Percentiles rank a stretch among this genome's conserved stretches.
Evolutionary conservation across 305 asterid genomes (phyloP).

Genomic region (Solanum hybrid): DNA sequence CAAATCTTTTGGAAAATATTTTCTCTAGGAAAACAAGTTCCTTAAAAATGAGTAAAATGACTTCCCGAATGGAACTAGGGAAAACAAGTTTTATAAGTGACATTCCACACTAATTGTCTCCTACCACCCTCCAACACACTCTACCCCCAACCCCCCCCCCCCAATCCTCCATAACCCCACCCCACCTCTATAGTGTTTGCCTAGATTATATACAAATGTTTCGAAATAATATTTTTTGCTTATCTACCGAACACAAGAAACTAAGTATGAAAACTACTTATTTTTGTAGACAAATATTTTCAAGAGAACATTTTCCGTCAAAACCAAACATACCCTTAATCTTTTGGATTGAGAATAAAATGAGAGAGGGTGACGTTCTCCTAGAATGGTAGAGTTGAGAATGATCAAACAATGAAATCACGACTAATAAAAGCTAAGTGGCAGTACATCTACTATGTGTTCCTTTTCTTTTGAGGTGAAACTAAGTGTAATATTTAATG

Average conservation of each 20-base stretch:
- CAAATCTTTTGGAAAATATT: background rate
- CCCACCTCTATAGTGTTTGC: background rate
- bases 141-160: background rate
- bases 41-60: background rate
- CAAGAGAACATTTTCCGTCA: background rate
- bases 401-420: background rate
- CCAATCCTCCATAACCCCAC: too few relatives aligned
- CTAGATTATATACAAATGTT: background rate
- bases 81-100: background rate
- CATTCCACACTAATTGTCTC: background rate
- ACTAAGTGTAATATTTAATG: background rate
- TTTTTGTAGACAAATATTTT: background rate
- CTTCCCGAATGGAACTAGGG: background rate
- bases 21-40: background rate
- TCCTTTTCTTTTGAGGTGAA: background rate
- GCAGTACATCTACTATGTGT: background rate
- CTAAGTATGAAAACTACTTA: background rate
- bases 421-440: background rate
- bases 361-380: background rate
- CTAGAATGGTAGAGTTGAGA: background rate
- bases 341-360: background rate
- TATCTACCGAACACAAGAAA: background rate
- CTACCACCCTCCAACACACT: background rate
- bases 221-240: background rate
- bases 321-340: background rate